Evolutionary conservation across 768 basidiomycete species (phyloP), one percentile per base, ranked within the genome.

Genomic region (Mycena latifolia): DNA sequence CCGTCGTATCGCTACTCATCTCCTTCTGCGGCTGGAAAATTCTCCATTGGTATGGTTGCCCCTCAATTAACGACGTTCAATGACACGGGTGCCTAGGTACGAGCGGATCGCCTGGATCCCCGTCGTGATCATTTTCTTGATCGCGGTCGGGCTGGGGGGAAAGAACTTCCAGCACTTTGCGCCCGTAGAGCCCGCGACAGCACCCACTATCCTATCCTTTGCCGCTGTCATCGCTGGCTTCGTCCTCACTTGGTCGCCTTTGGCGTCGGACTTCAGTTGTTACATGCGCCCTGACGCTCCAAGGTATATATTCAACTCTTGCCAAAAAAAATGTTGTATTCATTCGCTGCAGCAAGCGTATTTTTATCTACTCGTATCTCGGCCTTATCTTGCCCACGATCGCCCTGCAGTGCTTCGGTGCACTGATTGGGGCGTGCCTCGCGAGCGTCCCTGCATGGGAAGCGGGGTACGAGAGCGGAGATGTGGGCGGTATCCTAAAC

Each of bases 21-120:
- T 92, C 78, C 65, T 94, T 81, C 80, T 84, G 80, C 81, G 92
- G 90, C 5, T 81, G 82, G 70, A 81, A 75, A 54, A 77, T 84
- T 18, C 76, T 86, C 15, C 80, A 81, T 59, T 85, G 85, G 85
- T 84, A 55, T 14, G 48, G 17, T 35, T 22, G 17, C 3, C 24
- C 17, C 15, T 15, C n/a, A n/a, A 35, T 35, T 11, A 22, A 18
- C 33, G n/a, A 33, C 12, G 18, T 35, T 52, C 5, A 10, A 29
- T 37, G 28, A 25, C n/a, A 12, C 46, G 2, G 37, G 8, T 24
- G 14, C 33, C n/a, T 25, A 84, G 83, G 82, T 95, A 92, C 71
- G 93, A 94, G 70, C 84, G 88, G 12, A 64, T 91, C 3, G 81
- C 90, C 2, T 94, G 93, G 93, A 82, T 94, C 20, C 94, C 94